Base-by-base conservation (phyloP, 2,329 filamentous ascomycete species). In the Diaporthe citriasiana region DNA sequence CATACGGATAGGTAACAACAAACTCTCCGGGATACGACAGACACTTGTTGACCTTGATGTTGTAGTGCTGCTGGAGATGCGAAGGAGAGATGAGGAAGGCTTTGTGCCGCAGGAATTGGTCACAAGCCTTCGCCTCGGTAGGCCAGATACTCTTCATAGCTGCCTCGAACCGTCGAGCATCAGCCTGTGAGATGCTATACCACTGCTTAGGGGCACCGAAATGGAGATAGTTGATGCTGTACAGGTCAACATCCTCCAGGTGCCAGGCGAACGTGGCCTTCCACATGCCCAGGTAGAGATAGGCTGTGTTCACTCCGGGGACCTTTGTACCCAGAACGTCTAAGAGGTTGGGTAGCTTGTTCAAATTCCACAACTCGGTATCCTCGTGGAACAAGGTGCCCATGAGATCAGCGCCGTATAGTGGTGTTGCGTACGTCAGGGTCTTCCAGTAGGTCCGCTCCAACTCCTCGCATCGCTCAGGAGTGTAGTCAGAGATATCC, bases 261-360 rank as follows among this genome's bases (percentile, higher is more conserved):
- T 99, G 97, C 97, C 97, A 99, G 12, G 97, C 97, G 82, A 99
- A 99, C 0, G 97, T 98, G 17, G 97, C 96, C 83, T 98, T 98
- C 97, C 97, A 99, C 97, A 99, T 99, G 56, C 97, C 97, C 74
- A 99, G 88, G 81, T 99, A 99, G 1, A 99, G 90, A 81, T 99
- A 99, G 2, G 97, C 96, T 1, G 96, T 99, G 80, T 99, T 99
- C 80, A 99, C 97, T 77, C 97, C 97, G 4, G 97, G 97, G 12
- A 99, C 95, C 79, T 98, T 98, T 72, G 95, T 96, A 9, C 97
- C 97, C 2, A 99, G 88, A 5, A 98, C 94, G 82, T 99, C 97
- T 51, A 99, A 89, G 72, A 99, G 85, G 78, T 98, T 99, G 17
- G 95, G 94, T 40, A 99, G 88, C 81, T 97, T 97, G 79, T 97